Base-by-base conservation (phyloP, 2,329 filamentous ascomycete genomes). In the Penicillium sp. region DNA sequence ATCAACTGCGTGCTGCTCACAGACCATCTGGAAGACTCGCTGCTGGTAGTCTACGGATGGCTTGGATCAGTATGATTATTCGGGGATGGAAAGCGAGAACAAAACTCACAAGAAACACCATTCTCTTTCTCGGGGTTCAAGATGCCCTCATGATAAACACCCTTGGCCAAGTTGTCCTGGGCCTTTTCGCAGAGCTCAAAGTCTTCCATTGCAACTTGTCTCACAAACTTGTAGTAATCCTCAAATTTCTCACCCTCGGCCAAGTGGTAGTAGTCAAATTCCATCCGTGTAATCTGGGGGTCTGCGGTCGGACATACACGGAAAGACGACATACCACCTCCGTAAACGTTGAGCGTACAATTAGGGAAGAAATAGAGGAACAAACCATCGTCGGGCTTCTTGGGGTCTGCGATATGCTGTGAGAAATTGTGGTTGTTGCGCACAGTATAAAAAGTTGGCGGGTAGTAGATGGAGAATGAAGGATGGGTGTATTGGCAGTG, bases 401-500 rank as follows among this genome's bases (percentile, higher is more conserved):
- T 75, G 0, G 83, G 81, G 55, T 85, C 82, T 0, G 83, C 82
- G 35, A 86, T 76, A 62, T 86, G 84, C 64, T 83, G 82, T 1
- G 79, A 83, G 69, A 84, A 86, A 62, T 85, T 85, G 43, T 74
- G 72, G 63, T 83, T 79, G 68, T 85, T 85, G 59, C 79, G 76
- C 4, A 86, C 82, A 15, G 77, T 76, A 69, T 86, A 86, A 68
- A 82, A 83, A 1, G 81, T 83, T 3, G 83, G 82, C 5, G 82
- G 82, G 57, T 86, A 86, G 61, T 78, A 80, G 58, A 83, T 75
- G 20, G 79, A 81, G 70, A 86, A 86, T 5, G 81, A 81, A 0
- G 82, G 83, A 60, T 86, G 84, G 0, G 84, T 85, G 69, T 85
- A 86, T 66, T 83, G 80, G 72, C 83, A 85, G 68, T 85, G 83